Conservation (phyloP, 2,329 filamentous ascomycete genomes). For the Fusarium austroafricanum region DNA sequence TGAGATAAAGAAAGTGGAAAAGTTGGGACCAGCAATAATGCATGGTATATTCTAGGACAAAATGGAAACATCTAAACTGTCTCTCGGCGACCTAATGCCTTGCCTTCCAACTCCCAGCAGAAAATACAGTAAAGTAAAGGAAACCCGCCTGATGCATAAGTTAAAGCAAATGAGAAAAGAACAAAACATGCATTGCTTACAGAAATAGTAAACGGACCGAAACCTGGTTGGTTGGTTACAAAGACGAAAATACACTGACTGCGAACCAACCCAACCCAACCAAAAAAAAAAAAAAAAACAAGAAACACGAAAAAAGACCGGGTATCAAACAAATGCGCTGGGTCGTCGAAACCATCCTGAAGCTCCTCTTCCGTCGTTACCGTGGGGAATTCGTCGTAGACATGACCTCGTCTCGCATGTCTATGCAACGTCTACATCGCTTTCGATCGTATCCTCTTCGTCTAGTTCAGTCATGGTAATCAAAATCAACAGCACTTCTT, state of each 20-base stretch:
- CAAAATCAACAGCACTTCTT: conserved; percentile 48
- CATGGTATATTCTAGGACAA: conserved; percentile 12
- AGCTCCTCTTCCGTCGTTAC: conserved; percentile 19
- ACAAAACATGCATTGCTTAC: conserved; percentile 14
- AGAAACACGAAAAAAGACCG: conserved; percentile 30
- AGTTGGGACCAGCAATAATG: not conserved
- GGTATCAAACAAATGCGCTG: conserved; percentile 46
- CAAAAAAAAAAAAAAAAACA: conserved; percentile 28
- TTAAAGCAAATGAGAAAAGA: not conserved
- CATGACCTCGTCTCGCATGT: conserved; percentile 8
- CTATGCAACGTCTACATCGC: conserved; percentile 26
- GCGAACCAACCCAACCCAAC: conserved; percentile 18
- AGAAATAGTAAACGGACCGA: conserved; percentile 15
- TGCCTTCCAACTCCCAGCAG: conserved; percentile 40
- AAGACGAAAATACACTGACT: conserved; percentile 27
- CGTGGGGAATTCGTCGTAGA: conserved; percentile 18
- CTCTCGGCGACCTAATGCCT: conserved; percentile 13
- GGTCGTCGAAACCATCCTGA: conserved; percentile 34
- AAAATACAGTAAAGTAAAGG: conserved; percentile 23
- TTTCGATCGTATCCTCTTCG: conserved; percentile 5
- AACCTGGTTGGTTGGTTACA: conserved; percentile 17
- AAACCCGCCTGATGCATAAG: conserved; percentile 27
- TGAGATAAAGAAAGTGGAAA: too few relatives aligned
- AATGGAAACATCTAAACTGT: conserved; percentile 1
- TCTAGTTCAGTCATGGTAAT: not conserved